phyloP scores from a whole-genome alignment of 73 alveolate genomes.

The Paramecium primaurelia region DNA sequence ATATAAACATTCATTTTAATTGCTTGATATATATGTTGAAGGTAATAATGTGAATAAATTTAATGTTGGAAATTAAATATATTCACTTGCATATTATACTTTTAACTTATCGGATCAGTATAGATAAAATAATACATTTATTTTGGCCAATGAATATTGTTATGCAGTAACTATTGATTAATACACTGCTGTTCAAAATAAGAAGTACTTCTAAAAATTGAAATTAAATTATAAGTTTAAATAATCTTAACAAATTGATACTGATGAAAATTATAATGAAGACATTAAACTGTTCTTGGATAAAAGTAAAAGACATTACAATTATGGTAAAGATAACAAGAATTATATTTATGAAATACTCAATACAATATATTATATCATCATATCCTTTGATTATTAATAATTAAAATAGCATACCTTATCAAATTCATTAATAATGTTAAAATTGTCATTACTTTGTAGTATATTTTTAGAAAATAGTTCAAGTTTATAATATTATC shows the following conservation, averaged over 20 bases:
- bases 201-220: neutral
- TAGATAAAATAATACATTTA: neutral
- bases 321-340: neutral
- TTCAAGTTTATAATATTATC: neutral
- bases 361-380: neutral
- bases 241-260: neutral
- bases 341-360: neutral
- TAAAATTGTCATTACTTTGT: neutral
- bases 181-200: neutral
- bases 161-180: slow-evolving; percentile 11
- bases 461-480: slow-evolving; percentile 41
- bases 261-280: slow-evolving; percentile 3
- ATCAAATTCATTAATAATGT: neutral
- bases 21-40: slow-evolving; percentile 10
- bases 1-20: neutral
- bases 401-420: neutral
- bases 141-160: neutral
- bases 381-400: neutral
- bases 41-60: neutral
- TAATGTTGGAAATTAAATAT: neutral
- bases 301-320: slow-evolving; percentile 9
- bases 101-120: neutral
- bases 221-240: neutral
- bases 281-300: neutral
- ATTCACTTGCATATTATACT: neutral